Conservation (phyloP, 2,329 filamentous ascomycete genomes). For the Phyllosticta capitalensis region DNA sequence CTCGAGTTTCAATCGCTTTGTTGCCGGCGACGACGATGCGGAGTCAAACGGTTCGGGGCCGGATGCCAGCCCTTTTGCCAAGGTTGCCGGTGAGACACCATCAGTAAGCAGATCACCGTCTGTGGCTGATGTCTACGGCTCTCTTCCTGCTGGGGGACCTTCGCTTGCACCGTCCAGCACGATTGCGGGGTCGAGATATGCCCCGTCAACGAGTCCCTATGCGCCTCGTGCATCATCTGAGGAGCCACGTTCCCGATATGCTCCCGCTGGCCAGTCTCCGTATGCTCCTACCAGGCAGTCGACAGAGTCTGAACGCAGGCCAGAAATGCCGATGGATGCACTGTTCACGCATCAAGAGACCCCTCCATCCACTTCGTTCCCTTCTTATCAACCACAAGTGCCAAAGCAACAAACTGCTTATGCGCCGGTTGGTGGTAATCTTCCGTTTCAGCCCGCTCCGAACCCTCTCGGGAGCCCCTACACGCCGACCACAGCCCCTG, state of each 20-base stretch:
- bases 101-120: conserved; percentile 49
- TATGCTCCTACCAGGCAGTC: conserved; percentile 20
- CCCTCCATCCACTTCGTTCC: conserved; percentile 15
- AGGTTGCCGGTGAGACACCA: conserved; percentile 56
- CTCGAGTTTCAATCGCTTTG: conserved; percentile 92
- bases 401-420: conserved; percentile 2
- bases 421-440: not conserved
- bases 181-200: conserved; percentile 29
- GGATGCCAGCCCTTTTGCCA: conserved; percentile 67
- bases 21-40: conserved; percentile 77
- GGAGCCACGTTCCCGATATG: conserved; percentile 39
- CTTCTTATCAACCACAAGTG: not conserved
- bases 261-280: conserved; percentile 17
- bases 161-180: conserved; percentile 28
- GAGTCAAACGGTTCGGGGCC: conserved; percentile 49
- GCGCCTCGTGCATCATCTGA: conserved; percentile 44
- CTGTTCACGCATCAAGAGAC: conserved; percentile 18
- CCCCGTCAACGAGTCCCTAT: conserved; percentile 27
- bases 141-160: conserved; percentile 33
- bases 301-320: conserved; percentile 26
- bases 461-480: conserved; percentile 11
- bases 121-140: conserved; percentile 65
- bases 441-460: not conserved
- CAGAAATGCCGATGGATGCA: conserved; percentile 9
- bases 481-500: conserved; percentile 2